A percentile compares a stretch with the other conserved stretches of the same genome.
Evolutionary conservation across 2,329 filamentous ascomycete species (phyloP).

Genomic region (Xylaria arbuscula): DNA sequence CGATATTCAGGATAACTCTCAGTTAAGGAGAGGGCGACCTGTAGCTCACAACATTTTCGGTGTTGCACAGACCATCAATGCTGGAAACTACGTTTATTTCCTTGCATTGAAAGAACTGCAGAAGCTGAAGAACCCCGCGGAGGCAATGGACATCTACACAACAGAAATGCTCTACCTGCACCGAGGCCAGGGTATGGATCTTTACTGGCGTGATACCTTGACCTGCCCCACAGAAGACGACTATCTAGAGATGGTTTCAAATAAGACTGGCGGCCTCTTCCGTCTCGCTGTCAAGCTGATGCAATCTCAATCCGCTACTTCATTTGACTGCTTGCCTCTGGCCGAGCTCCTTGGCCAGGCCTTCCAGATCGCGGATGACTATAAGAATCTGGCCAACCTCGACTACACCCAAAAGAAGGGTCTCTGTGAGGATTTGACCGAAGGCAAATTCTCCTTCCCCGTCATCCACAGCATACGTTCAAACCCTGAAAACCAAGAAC

Average conservation of each 20-base stretch:
- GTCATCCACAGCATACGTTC: slow-evolving; percentile 92
- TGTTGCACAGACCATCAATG: slow-evolving; percentile 88
- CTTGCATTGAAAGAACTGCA: slow-evolving; percentile 79
- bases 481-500: slow-evolving; percentile 77
- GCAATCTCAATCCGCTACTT: slow-evolving; percentile 74
- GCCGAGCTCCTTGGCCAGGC: slow-evolving; percentile 86
- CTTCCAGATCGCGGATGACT: slow-evolving; percentile 94
- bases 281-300: slow-evolving; percentile 86
- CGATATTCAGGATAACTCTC: slow-evolving; percentile 86
- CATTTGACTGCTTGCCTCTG: slow-evolving; percentile 79
- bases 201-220: slow-evolving; percentile 88
- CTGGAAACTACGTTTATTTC: slow-evolving; percentile 91
- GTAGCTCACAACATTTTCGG: slow-evolving; percentile 89
- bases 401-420: slow-evolving; percentile 91
- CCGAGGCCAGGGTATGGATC: slow-evolving; percentile 90
- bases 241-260: slow-evolving; percentile 91
- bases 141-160: slow-evolving; percentile 76
- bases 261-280: slow-evolving; percentile 91
- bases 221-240: slow-evolving; percentile 88
- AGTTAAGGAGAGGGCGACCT: slow-evolving; percentile 80
- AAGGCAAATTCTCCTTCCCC: slow-evolving; percentile 97
- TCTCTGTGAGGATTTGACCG: slow-evolving; percentile 92
- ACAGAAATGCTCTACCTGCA: slow-evolving; percentile 88
- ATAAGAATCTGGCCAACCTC: slow-evolving; percentile 82
- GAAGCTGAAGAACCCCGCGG: slow-evolving; percentile 71